phyloP scores from a whole-genome alignment of 2,329 filamentous ascomycete species.

The Triangularia setosa region DNA sequence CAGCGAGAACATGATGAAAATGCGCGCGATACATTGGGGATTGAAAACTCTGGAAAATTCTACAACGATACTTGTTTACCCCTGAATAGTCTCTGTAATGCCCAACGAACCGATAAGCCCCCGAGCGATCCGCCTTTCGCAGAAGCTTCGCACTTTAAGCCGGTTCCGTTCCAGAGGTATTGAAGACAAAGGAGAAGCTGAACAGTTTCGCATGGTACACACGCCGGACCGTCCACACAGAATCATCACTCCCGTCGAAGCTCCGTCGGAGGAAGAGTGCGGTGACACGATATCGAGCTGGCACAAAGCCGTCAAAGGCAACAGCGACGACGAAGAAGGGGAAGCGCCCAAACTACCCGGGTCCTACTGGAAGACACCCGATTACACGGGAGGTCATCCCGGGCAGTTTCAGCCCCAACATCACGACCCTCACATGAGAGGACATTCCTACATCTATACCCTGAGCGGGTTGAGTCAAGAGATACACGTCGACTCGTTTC shows the following conservation, averaged over 20 bases:
- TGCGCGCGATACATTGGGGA: background rate
- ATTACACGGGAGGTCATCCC: background rate
- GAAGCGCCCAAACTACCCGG: background rate
- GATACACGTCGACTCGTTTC: background rate
- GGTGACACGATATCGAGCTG: conserved; percentile 22
- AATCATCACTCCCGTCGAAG: conserved; percentile 19
- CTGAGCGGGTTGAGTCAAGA: background rate
- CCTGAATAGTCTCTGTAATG: background rate
- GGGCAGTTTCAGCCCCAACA: background rate
- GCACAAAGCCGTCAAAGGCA: conserved; percentile 12
- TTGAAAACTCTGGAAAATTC: background rate
- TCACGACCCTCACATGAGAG: background rate
- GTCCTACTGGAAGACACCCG: background rate
- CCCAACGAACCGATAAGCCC: background rate
- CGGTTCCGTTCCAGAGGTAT: conserved; percentile 4
- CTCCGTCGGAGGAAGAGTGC: conserved; percentile 31
- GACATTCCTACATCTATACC: background rate
- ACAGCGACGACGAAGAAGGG: background rate
- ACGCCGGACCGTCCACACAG: conserved; percentile 28
- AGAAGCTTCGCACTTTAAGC: conserved; percentile 19
- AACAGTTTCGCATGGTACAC: conserved; percentile 1
- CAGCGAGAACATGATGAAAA: background rate
- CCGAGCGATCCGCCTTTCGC: conserved; percentile 11
- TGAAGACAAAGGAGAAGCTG: conserved; percentile 2
- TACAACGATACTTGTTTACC: background rate